A percentile compares a stretch with the other conserved stretches of the same genome.
These are phyloP conservation scores for Aspergillus conjunctus DNA, from an alignment of 495 filamentous ascomycete species.

Conservation along the genomic window DNA sequence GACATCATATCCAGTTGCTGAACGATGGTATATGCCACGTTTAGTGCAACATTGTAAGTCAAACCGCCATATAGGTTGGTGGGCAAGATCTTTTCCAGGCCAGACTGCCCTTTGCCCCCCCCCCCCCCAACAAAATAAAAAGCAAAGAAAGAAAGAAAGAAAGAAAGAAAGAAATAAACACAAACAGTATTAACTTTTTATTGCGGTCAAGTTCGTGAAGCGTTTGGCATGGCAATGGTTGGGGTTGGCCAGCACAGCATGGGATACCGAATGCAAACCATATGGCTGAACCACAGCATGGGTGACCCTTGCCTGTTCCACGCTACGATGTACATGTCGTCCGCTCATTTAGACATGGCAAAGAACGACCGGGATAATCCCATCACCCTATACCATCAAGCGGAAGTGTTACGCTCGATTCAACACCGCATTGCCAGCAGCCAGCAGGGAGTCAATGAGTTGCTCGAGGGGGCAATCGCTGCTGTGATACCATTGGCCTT, in stretches of 20 bases:
- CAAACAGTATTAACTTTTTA: too few relatives aligned
- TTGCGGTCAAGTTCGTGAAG: background rate
- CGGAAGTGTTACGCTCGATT: too few relatives aligned
- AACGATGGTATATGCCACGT: conserved; percentile 1
- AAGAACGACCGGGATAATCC: background rate
- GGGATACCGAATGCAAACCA: background rate
- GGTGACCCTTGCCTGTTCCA: background rate
- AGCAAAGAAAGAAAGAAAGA: too few relatives aligned
- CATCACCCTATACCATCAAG: conserved; percentile 3
- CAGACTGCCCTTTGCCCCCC: background rate
- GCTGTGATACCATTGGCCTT: background rate
- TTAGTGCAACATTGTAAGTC: background rate
- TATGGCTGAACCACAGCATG: background rate
- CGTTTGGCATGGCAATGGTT: background rate
- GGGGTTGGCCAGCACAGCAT: background rate
- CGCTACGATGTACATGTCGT: conserved; percentile 2
- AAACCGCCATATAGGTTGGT: background rate
- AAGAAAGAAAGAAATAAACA: too few relatives aligned
- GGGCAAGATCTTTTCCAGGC: background rate
- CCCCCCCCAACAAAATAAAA: background rate
- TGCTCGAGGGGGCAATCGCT: background rate
- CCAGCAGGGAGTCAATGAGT: background rate
- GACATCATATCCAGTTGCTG: background rate
- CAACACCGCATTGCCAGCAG: too few relatives aligned
- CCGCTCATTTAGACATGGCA: background rate